phyloP scores from a whole-genome alignment of 805 yeast species.

The Ogataea trehaloabstinens region DNA sequence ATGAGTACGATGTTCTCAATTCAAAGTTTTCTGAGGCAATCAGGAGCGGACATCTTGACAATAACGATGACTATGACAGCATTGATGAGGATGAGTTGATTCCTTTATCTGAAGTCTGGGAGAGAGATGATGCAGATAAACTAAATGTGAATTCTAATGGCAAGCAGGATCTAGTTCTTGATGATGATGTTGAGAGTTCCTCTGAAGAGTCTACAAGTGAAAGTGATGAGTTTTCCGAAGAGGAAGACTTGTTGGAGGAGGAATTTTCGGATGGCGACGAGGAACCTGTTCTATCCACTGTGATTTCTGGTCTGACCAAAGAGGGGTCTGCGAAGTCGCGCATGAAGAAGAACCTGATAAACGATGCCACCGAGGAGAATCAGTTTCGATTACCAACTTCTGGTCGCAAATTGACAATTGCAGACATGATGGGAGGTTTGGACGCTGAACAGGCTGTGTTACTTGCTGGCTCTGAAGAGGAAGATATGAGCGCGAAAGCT shows the following conservation, averaged over 20 bases:
- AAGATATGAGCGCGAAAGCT: slow-evolving; percentile 35
- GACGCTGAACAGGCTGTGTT: slow-evolving; percentile 50
- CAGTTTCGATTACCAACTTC: slow-evolving; percentile 66
- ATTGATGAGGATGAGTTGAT: slow-evolving; percentile 74
- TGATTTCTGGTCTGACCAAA: slow-evolving; percentile 39
- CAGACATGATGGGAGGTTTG: slow-evolving; percentile 73
- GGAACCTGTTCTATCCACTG: slow-evolving; percentile 48
- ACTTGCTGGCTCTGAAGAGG: slow-evolving; percentile 28
- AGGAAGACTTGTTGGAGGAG: slow-evolving; percentile 24
- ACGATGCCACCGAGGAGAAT: slow-evolving; percentile 57
- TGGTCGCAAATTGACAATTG: slow-evolving; percentile 57
- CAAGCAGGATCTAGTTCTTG: slow-evolving; percentile 18
- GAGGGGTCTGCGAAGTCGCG: slow-evolving; percentile 36
- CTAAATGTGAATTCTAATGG: slow-evolving; percentile 15
- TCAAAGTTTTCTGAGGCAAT: slow-evolving; percentile 68
- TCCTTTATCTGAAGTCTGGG: slow-evolving; percentile 88
- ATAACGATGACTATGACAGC: slow-evolving; percentile 61
- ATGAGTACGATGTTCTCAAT: slow-evolving; percentile 58
- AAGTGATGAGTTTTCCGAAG: slow-evolving; percentile 26
- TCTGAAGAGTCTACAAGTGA: slow-evolving; percentile 19
- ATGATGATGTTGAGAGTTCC: slow-evolving; percentile 27
- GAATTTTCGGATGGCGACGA: slow-evolving; percentile 28
- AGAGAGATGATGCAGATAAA: slow-evolving; percentile 59
- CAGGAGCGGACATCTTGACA: slow-evolving; percentile 51
- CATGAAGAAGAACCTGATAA: slow-evolving; percentile 46